Percentiles rank a stretch among this genome's conserved stretches.
phyloP scores from a whole-genome alignment of 192 early-diverging fungal species.

The Umbelopsis sp. region DNA sequence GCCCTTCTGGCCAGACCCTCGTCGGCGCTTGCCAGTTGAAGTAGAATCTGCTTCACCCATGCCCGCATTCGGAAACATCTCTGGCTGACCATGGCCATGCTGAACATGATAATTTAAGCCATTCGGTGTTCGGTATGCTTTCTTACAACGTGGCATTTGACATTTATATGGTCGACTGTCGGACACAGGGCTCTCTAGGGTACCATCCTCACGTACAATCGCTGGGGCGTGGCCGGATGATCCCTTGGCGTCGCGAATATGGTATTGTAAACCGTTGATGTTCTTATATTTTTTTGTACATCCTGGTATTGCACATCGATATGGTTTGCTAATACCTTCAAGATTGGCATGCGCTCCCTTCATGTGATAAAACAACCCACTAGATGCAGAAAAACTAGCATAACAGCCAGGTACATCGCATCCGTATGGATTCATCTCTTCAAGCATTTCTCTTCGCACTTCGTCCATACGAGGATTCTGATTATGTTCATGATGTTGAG shows the following conservation, averaged over 20 bases:
- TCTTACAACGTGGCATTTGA: constrained; percentile 44
- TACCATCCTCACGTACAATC: constrained; percentile 9
- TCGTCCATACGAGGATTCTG: not conserved
- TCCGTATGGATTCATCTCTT: constrained; percentile 36
- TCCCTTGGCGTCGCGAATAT: constrained; percentile 63
- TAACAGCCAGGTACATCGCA: constrained; percentile 42
- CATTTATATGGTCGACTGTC: constrained; percentile 39
- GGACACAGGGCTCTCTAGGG: not conserved
- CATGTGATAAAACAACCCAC: constrained; percentile 49
- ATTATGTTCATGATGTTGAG: not conserved
- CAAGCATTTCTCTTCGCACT: constrained; percentile 25
- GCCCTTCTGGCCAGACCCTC: constrained; percentile 28
- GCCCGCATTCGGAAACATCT: not conserved
- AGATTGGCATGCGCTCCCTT: constrained; percentile 35
- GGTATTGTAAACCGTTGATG: constrained; percentile 83
- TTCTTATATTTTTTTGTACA: constrained; percentile 81
- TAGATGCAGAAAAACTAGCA: constrained; percentile 30
- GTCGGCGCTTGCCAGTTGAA: not conserved
- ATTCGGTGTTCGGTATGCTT: constrained; percentile 44
- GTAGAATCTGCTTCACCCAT: not conserved
- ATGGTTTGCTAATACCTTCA: constrained; percentile 52
- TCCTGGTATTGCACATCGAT: constrained; percentile 64
- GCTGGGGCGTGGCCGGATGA: constrained; percentile 32
- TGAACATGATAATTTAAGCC: constrained; percentile 44
- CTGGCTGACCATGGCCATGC: constrained; percentile 32